These are phyloP conservation scores for Ceratopteris richardii DNA, from an alignment of 75 land plant genomes.

Conservation along the genomic window DNA sequence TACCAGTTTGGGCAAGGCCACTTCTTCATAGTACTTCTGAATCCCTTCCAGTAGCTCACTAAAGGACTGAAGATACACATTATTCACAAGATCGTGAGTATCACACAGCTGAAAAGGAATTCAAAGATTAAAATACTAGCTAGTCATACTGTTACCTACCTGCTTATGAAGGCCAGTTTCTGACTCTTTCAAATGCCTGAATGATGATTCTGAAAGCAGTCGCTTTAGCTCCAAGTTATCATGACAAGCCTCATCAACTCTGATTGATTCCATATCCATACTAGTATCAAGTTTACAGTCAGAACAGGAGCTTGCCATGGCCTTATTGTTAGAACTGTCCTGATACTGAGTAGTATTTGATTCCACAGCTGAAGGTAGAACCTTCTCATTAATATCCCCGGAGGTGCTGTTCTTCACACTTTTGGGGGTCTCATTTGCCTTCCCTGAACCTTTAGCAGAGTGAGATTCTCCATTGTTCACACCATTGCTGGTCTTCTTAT, in stretches of 20 bases:
- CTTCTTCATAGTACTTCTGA: slow-evolving; percentile 67
- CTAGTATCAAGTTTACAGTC: too few relatives aligned
- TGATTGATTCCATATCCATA: not conserved
- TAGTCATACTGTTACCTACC: slow-evolving; percentile 22
- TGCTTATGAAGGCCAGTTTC: slow-evolving; percentile 65
- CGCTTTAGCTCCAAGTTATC: slow-evolving; percentile 31
- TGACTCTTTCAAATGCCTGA: slow-evolving; percentile 61
- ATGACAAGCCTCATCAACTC: slow-evolving; percentile 11
- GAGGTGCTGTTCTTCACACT: too few relatives aligned
- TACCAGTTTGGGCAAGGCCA: slow-evolving; percentile 90
- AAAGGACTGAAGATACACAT: slow-evolving; percentile 36
- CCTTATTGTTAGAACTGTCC: not conserved
- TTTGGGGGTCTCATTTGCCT: too few relatives aligned
- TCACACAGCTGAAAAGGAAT: not conserved
- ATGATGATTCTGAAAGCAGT: slow-evolving; percentile 48
- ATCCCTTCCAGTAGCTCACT: slow-evolving; percentile 54
- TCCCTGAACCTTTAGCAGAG: too few relatives aligned
- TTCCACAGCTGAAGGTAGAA: not conserved
- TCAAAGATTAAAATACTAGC: not conserved
- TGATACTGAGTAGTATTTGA: not conserved
- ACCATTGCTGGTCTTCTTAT: slow-evolving; percentile 2
- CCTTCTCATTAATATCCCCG: slow-evolving; percentile 24
- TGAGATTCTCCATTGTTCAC: not conserved
- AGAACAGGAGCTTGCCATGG: too few relatives aligned
- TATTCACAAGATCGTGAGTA: not conserved